Conservation (phyloP, 495 filamentous ascomycete genomes). For the Penicillium samsonianum region DNA sequence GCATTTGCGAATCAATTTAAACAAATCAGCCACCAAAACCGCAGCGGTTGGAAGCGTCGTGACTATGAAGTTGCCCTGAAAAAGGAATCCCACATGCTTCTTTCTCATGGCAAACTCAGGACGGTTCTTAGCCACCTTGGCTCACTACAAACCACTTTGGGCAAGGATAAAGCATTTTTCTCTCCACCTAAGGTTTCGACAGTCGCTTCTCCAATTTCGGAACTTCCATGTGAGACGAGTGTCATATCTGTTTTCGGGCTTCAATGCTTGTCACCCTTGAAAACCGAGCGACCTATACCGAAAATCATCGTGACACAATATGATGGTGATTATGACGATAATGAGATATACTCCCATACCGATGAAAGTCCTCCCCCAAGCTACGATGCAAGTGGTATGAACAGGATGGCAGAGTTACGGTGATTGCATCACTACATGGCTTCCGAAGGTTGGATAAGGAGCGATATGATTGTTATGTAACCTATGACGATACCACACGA, state of each 20-base stretch:
- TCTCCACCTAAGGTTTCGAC: background rate
- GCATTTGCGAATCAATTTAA: background rate
- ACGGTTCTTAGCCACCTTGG: constrained; percentile 7
- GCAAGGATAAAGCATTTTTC: background rate
- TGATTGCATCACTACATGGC: background rate
- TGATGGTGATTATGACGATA: constrained; percentile 2
- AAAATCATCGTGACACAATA: constrained; percentile 9
- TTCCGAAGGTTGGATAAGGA: background rate
- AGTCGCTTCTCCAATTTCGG: background rate
- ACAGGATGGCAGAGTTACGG: background rate
- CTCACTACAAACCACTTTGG: background rate
- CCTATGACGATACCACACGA: background rate
- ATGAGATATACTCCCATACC: background rate
- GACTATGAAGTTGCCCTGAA: constrained; percentile 1
- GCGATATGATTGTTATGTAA: background rate
- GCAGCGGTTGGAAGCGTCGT: background rate
- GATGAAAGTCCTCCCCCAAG: constrained; percentile 2
- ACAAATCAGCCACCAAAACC: background rate
- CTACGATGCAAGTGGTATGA: background rate
- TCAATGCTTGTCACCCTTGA: background rate
- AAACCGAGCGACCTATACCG: background rate
- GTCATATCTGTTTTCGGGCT: background rate
- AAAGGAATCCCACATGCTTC: constrained; percentile 3
- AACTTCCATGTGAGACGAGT: background rate
- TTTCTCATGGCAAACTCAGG: background rate